phyloP scores from a whole-genome alignment of 2,329 filamentous ascomycete species.

The Colletotrichum godetiae region DNA sequence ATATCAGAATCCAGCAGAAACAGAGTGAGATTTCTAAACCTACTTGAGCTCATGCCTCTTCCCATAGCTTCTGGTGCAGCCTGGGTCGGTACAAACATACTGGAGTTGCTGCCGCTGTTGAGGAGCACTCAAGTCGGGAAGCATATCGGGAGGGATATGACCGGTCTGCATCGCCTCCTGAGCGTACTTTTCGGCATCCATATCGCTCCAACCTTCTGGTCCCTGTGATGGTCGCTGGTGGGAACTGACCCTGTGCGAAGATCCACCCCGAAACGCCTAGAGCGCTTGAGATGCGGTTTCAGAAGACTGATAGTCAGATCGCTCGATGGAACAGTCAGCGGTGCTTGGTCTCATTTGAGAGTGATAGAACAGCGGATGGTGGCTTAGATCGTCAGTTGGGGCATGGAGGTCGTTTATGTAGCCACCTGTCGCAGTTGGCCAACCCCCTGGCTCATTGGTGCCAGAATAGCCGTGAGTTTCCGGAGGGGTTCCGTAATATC shows the following conservation, averaged over 20 bases:
- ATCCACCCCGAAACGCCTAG: background rate
- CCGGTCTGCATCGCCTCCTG: background rate
- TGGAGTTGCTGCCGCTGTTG: background rate
- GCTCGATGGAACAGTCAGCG: background rate
- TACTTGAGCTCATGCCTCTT: background rate
- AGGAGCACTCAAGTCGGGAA: background rate
- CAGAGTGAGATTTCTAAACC: background rate
- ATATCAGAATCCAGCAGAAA: background rate
- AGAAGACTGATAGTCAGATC: background rate
- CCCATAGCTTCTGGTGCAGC: background rate
- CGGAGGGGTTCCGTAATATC: background rate
- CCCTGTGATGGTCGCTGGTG: background rate
- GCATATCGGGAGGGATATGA: background rate
- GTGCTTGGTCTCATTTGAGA: background rate
- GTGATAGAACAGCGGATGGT: background rate
- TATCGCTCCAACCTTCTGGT: background rate
- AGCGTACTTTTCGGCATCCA: background rate
- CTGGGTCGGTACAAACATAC: background rate
- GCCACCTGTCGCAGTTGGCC: background rate
- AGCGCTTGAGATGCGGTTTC: background rate
- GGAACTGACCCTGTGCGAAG: background rate
- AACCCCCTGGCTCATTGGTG: background rate
- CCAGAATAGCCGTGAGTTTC: background rate
- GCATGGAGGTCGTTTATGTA: background rate
- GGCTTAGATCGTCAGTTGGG: background rate